Evolutionary conservation across 768 basidiomycete species (phyloP).

Genomic region (Russula abietina): DNA sequence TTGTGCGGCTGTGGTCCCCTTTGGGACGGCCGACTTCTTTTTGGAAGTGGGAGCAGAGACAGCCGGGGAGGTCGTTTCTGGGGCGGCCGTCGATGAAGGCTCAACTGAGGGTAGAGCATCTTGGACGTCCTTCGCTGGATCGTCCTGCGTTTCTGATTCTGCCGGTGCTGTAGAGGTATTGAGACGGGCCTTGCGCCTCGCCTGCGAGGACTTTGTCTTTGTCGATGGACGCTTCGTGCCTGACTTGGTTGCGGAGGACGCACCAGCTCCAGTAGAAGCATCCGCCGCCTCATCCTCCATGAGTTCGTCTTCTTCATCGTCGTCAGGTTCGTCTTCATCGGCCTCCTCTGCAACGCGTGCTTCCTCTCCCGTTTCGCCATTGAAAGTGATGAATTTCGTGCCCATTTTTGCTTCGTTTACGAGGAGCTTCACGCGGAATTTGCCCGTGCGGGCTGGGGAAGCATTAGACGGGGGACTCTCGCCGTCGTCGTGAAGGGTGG

Average conservation of each 20-base stretch:
- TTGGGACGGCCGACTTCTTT: constrained; percentile 28
- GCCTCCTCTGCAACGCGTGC: constrained; percentile 24
- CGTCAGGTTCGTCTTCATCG: constrained; percentile 54
- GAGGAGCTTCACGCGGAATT: constrained; percentile 47
- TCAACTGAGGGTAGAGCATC: constrained; percentile 2
- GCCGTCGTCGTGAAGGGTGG: constrained; percentile 57
- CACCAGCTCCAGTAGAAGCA: constrained; percentile 21
- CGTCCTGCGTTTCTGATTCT: constrained; percentile 1
- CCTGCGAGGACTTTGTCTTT: constrained; percentile 16
- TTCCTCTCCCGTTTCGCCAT: constrained; percentile 24
- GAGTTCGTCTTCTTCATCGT: constrained; percentile 70
- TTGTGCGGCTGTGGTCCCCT: constrained; percentile 27
- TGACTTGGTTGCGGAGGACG: constrained; percentile 26
- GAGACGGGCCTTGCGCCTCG: constrained; percentile 21
- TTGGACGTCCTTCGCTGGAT: constrained; percentile 2
- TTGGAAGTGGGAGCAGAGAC: constrained; percentile 22
- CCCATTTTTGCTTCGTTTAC: constrained; percentile 41
- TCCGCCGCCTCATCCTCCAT: constrained; percentile 66
- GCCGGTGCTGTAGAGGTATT: constrained; percentile 1
- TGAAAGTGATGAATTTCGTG: constrained; percentile 34
- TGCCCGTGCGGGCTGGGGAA: constrained; percentile 31
- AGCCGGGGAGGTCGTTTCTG: constrained; percentile 13
- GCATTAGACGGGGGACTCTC: constrained; percentile 53
- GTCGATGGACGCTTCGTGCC: constrained; percentile 33
- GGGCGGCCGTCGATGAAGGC: constrained; percentile 7